A percentile compares a stretch with the other conserved stretches of the same genome.
Evolutionary conservation across 306 rosid species (phyloP).

Genomic region (Ziziphus jujuba): DNA sequence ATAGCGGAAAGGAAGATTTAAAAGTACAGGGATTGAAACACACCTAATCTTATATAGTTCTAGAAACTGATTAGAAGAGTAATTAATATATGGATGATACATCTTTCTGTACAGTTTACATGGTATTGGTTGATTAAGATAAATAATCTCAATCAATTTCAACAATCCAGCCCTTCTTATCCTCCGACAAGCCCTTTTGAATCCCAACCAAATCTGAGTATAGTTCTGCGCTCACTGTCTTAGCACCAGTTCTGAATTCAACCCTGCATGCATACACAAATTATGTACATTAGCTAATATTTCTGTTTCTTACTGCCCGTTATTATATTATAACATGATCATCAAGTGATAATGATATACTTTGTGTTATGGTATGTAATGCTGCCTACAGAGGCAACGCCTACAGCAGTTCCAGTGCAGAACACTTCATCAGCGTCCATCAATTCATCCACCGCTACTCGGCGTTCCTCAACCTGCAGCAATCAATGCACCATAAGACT

Average conservation of each 20-base stretch:
- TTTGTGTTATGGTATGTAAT: conserved; percentile 53
- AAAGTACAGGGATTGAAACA: too few relatives aligned
- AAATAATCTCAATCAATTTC: conserved; percentile 41
- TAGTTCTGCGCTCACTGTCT: conserved; percentile 47
- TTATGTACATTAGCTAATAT: not conserved
- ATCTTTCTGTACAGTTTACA: too few relatives aligned
- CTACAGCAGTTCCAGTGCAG: conserved; percentile 93
- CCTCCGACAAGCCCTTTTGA: conserved; percentile 60
- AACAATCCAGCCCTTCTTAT: conserved; percentile 69
- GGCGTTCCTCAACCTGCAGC: conserved; percentile 70
- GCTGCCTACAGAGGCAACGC: conserved; percentile 76
- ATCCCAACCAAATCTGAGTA: conserved; percentile 55
- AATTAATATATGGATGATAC: too few relatives aligned
- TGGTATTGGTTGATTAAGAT: too few relatives aligned
- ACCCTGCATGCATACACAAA: conserved; percentile 45
- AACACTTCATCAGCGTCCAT: conserved; percentile 76
- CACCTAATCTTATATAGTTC: too few relatives aligned
- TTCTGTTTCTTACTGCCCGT: not conserved
- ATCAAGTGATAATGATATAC: conserved; percentile 5
- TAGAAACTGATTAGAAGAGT: too few relatives aligned
- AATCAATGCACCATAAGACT: not conserved
- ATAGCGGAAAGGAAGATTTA: too few relatives aligned
- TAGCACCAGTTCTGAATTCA: conserved; percentile 57
- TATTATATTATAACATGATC: too few relatives aligned
- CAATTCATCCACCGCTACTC: conserved; percentile 58